phyloP scores from a whole-genome alignment of 495 filamentous ascomycete species.

The Podospora sp. region DNA sequence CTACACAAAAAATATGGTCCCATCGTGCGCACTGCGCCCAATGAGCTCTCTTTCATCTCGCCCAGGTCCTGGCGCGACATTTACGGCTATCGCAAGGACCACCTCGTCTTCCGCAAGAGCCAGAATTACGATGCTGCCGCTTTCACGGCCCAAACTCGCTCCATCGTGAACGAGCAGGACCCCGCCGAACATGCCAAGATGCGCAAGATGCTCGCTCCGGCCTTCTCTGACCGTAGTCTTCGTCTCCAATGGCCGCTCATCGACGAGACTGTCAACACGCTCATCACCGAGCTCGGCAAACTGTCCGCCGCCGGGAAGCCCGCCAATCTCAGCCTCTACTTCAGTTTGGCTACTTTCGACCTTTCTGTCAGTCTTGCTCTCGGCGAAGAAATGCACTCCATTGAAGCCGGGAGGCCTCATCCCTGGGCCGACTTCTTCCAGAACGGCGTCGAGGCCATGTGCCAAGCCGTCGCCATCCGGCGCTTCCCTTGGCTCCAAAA shows the following conservation, averaged over 20 bases:
- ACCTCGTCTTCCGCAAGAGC: conserved; percentile 37
- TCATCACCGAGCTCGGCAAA: conserved; percentile 39
- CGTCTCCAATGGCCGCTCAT: conserved; percentile 50
- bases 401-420: conserved; percentile 46
- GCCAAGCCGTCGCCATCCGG: conserved; percentile 11
- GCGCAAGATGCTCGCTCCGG: conserved; percentile 33
- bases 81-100: conserved; percentile 36
- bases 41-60: conserved; percentile 48
- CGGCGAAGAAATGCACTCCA: conserved; percentile 53
- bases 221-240: conserved; percentile 43
- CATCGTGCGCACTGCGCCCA: conserved; percentile 48
- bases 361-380: conserved; percentile 53
- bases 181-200: conserved; percentile 41
- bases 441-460: conserved; percentile 37
- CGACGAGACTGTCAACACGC: conserved; percentile 37
- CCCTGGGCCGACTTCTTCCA: conserved; percentile 51
- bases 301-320: conserved; percentile 7
- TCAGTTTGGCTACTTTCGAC: conserved; percentile 45
- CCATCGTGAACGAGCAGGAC: conserved; percentile 32
- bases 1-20: conserved; percentile 39
- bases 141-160: conserved; percentile 31
- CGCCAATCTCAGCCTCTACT: conserved; percentile 21
- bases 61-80: conserved; percentile 49
- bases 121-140: conserved; percentile 26
- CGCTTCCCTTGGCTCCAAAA: conserved; percentile 11